Evolutionary conservation across 352 stramenopile genomes (phyloP), one percentile per base, ranked within the genome.

Genomic region (Phytophthora pisi): DNA sequence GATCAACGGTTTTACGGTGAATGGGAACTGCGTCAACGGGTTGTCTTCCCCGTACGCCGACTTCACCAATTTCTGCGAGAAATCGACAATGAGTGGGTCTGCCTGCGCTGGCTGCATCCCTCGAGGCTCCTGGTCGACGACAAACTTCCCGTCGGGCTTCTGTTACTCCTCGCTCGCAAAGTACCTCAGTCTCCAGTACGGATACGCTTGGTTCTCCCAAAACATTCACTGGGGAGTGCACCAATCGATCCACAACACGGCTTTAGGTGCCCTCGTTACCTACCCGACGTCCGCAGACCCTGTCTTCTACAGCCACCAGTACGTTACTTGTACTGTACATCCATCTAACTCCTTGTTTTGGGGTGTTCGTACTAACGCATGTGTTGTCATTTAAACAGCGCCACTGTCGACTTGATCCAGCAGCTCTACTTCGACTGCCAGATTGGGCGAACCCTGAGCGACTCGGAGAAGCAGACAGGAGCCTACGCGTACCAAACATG

Each of bases 221-320:
- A 89, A 88, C 50, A 68, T 92, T 23, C 81, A 91, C 60, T 82
- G 80, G 43, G 71, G 70, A 16, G 52, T 86, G 15, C 84, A 92
- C 59, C 84, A 91, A 43, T 78, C 79, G n/a, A 86, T 94, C 45
- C 86, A 94, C 68, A 89, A 84, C 53, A 63, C 73, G 18, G 70
- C 81, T 2, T 68, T 76, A 38, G 70, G 72, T 4, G 73, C 77
- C 4, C 86, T 95, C 71, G 74, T 62, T 13, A 81, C 72, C 16
- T 81, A 75, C n/a, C 64, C 65, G 4, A 78, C 78, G 8, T 63
- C 80, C 5, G 82, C 79, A 31, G 86, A 95, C 34, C 83, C 85
- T 9, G 82, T 93, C 50, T 95, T 90, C 71, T 93, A 84, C 74
- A 82, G 70, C 54, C 83, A 91, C 51, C 86, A 92, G 81, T 92